Conservation (phyloP, 2,329 filamentous ascomycete genomes). For the Alternaria tenuissima region DNA sequence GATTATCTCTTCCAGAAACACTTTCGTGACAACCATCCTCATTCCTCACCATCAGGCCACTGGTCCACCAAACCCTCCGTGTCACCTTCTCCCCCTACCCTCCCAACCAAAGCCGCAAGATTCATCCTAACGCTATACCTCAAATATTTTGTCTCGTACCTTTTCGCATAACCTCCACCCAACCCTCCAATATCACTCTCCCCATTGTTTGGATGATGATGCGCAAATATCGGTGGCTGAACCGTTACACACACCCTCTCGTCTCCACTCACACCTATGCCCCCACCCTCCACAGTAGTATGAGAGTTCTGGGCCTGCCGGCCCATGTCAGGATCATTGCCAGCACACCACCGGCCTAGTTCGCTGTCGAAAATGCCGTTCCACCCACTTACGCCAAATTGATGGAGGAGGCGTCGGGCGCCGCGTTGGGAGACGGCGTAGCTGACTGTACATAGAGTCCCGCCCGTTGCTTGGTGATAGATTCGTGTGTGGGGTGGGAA, state of each 20-base stretch:
- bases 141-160: conserved; percentile 44
- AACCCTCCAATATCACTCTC: conserved; percentile 44
- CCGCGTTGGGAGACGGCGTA: conserved; percentile 43
- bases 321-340: conserved; percentile 36
- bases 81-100: conserved; percentile 25
- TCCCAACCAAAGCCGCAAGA: conserved; percentile 36
- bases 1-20: background rate
- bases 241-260: conserved; percentile 38
- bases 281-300: background rate
- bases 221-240: conserved; percentile 42
- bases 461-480: conserved; percentile 39
- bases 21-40: background rate
- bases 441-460: conserved; percentile 40
- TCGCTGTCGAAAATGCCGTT: conserved; percentile 43
- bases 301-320: background rate
- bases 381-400: conserved; percentile 41
- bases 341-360: conserved; percentile 41
- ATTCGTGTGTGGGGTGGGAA: conserved; percentile 40
- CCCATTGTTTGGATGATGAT: conserved; percentile 41
- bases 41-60: conserved; percentile 34
- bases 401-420: conserved; percentile 39
- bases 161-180: conserved; percentile 42
- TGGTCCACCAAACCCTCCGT: conserved; percentile 30
- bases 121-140: conserved; percentile 45
- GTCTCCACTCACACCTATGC: conserved; percentile 3